phyloP scores from a whole-genome alignment of 495 filamentous ascomycete genomes.

The Podospora bellae-mahoneyi region DNA sequence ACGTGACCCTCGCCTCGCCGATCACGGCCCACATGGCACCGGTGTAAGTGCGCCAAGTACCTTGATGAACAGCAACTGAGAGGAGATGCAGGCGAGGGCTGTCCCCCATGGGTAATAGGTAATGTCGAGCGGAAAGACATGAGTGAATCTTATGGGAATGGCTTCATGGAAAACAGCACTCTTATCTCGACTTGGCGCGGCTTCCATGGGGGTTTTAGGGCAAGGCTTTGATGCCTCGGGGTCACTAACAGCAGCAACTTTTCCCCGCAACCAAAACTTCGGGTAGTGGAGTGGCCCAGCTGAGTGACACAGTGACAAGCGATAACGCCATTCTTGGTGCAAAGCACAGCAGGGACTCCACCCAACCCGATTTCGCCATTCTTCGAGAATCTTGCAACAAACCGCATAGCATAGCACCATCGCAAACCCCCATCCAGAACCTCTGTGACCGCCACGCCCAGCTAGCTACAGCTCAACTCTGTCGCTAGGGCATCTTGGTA shows the following conservation, averaged over 20 bases:
- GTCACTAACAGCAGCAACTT: constrained; percentile 16
- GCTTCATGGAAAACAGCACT: not conserved
- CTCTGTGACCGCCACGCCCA: constrained; percentile 2
- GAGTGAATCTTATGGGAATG: not conserved
- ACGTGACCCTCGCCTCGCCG: constrained; percentile 2
- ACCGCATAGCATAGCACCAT: not conserved
- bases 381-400: constrained; percentile 27
- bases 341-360: constrained; percentile 34
- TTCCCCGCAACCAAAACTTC: constrained; percentile 24
- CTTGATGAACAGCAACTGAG: constrained; percentile 5
- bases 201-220: not conserved
- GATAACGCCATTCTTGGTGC: constrained; percentile 38
- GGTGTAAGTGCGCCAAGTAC: not conserved
- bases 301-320: constrained; percentile 13
- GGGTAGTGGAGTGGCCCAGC: constrained; percentile 18
- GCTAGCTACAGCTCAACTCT: constrained; percentile 17
- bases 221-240: not conserved
- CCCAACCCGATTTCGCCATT: constrained; percentile 34
- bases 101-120: not conserved
- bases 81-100: not conserved
- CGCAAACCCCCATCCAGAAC: not conserved
- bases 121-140: not conserved
- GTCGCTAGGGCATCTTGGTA: constrained; percentile 7
- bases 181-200: not conserved
- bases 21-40: constrained; percentile 1